A percentile compares a stretch with the other conserved stretches of the same genome.
These are phyloP conservation scores for Effrenium voratum DNA, from an alignment of 73 alveolate species.

Conservation along the genomic window DNA sequence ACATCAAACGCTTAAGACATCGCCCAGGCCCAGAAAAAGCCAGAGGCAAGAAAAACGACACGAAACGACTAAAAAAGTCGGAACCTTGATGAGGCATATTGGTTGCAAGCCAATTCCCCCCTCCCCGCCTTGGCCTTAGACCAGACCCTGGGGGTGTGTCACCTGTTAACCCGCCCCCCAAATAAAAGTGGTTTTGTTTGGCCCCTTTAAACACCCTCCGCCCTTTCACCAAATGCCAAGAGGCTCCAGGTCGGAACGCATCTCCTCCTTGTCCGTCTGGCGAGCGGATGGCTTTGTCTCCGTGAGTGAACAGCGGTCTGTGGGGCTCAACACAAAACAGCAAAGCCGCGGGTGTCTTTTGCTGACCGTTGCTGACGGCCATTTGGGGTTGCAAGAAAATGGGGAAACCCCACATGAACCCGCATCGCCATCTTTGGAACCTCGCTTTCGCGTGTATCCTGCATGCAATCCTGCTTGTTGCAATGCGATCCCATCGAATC, in stretches of 20 bases:
- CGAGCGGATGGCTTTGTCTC: not conserved
- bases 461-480: too few species aligned
- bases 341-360: too few species aligned
- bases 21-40: too few species aligned
- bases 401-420: too few species aligned
- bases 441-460: too few species aligned
- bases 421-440: too few species aligned
- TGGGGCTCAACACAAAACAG: too few species aligned
- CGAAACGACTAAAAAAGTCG: slow-evolving; percentile 19
- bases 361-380: too few species aligned
- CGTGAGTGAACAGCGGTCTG: not conserved
- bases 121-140: not conserved
- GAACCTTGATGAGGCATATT: not conserved
- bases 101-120: not conserved
- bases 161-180: not conserved
- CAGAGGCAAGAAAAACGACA: slow-evolving; percentile 21
- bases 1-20: too few species aligned
- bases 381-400: too few species aligned
- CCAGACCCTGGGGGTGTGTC: not conserved
- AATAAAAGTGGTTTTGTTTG: not conserved
- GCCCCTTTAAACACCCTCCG: not conserved
- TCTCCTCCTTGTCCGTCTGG: slow-evolving; percentile 59
- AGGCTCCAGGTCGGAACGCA: slow-evolving; percentile 35
- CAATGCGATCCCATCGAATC: too few species aligned
- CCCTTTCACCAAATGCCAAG: not conserved